phyloP scores from a whole-genome alignment of 208 protist species.

The Acanthamoeba rhysodes region DNA sequence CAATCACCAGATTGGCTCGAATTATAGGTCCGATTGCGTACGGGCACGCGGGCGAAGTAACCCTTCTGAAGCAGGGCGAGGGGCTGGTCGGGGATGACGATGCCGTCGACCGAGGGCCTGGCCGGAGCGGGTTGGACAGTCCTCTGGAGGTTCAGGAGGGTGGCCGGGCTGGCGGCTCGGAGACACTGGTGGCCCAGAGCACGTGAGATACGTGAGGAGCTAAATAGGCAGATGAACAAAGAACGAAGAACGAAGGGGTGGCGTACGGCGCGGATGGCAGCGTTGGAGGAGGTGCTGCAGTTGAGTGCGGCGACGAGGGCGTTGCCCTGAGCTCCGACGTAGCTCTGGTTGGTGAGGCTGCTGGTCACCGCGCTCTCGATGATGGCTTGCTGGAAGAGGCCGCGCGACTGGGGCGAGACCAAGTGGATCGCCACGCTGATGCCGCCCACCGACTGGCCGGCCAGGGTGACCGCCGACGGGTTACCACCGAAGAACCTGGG shows the following conservation, averaged over 20 bases:
- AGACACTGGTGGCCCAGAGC: neutral
- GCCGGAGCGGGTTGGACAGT: neutral
- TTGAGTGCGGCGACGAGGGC: conserved; percentile 5
- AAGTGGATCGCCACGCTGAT: conserved; percentile 83
- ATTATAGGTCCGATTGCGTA: neutral
- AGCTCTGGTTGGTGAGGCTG: conserved; percentile 50
- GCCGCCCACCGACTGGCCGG: conserved; percentile 88
- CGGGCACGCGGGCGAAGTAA: conserved; percentile 16
- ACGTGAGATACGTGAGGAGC: neutral
- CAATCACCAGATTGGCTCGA: too few relatives aligned
- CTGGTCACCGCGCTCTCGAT: conserved; percentile 70
- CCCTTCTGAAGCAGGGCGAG: conserved; percentile 19
- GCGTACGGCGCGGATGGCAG: conserved; percentile 23
- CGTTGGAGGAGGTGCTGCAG: conserved; percentile 55
- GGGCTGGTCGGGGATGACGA: conserved; percentile 39
- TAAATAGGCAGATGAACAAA: neutral
- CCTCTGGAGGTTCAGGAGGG: conserved; percentile 1
- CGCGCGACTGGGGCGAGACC: conserved; percentile 70
- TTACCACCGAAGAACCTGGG: conserved; percentile 89
- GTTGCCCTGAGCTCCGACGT: conserved; percentile 13
- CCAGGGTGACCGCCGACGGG: conserved; percentile 84
- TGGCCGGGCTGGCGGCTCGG: conserved; percentile 10
- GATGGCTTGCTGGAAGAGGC: conserved; percentile 85
- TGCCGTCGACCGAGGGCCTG: conserved; percentile 43
- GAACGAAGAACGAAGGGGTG: neutral